Percentiles rank a stretch among this genome's conserved stretches.
phyloP scores from a whole-genome alignment of 78 protist genomes.

The Creolimax fragrantissima region DNA sequence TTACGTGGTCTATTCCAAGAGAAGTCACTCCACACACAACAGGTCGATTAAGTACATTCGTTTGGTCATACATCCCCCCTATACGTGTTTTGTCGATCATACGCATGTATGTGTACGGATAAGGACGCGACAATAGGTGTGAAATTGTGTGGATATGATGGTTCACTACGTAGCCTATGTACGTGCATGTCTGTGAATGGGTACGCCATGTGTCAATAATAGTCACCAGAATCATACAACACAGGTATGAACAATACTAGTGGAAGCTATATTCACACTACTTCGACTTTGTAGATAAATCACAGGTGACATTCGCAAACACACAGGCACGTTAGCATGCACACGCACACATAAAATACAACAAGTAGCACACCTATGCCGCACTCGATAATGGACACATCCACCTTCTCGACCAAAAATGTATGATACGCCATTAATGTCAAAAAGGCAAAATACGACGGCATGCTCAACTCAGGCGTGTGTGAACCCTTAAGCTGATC shows the following conservation, averaged over 20 bases:
- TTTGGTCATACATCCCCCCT: conserved; percentile 41
- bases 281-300: too few species aligned
- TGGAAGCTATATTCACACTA: too few species aligned
- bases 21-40: background rate
- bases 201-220: too few species aligned
- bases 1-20: conserved; percentile 51
- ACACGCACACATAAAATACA: too few species aligned
- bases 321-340: too few species aligned
- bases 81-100: conserved; percentile 14
- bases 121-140: too few species aligned
- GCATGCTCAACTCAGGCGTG: background rate
- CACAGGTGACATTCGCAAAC: too few species aligned
- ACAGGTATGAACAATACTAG: too few species aligned
- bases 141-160: too few species aligned
- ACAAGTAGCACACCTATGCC: background rate
- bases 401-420: conserved; percentile 14
- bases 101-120: background rate
- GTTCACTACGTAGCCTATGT: too few species aligned
- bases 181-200: too few species aligned
- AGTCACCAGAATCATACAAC: too few species aligned
- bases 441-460: conserved; percentile 52
- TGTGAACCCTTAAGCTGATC: background rate
- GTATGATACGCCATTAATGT: conserved; percentile 29
- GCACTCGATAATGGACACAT: background rate
- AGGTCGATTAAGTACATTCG: conserved; percentile 22